Base-by-base conservation (phyloP, 2,329 filamentous ascomycete genomes). In the Fusarium mexicanum region DNA sequence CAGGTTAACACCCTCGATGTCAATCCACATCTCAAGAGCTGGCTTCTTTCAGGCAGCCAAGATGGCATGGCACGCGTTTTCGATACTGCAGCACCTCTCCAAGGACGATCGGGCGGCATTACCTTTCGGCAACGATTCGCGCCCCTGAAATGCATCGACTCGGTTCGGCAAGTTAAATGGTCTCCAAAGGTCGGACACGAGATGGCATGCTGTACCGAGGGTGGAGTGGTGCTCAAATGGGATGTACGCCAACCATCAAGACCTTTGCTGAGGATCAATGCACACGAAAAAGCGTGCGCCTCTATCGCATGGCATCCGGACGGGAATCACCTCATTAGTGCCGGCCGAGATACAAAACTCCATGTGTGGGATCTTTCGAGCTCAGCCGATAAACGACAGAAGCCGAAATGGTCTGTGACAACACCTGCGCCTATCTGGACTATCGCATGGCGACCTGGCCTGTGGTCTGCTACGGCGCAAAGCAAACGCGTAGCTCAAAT, bases 251-350 rank as follows among this genome's bases (percentile, higher is more conserved):
- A 89, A 75, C 76, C 86, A 11, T 81, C 80, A 22, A 84, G 85
- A 16, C 90, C 90, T 4, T 76, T 91, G 18, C 78, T 92, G 55
- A 87, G 88, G 72, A 88, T 92, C 75, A 88, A 89, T 37, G 90
- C 88, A 0, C 90, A 92, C 76, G 88, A 91, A 64, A 90, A 88
- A 71, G 84, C 88, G 1, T 90, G 89, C 76, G 85, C 87, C 5
- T 86, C 89, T 1, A 88, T 92, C 48, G 87, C 89, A 7, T 93
- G 91, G 91, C 91, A 93, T 73, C 89, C 90, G 0, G 91, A 93
- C 77, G 91, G 91, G 20, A 85, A 87, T n/a, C 90, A 93, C 75
- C 81, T 92, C 17, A 86, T 91, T 55, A 92, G 90, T 71, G 90
- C 87, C 9, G 90, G 91, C 12, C 84, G 87, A 72, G 91, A 93